Percentiles rank a stretch among this genome's conserved stretches.
Evolutionary conservation across 2,329 filamentous ascomycete genomes (phyloP).

Genomic region (Talaromyces sp.): DNA sequence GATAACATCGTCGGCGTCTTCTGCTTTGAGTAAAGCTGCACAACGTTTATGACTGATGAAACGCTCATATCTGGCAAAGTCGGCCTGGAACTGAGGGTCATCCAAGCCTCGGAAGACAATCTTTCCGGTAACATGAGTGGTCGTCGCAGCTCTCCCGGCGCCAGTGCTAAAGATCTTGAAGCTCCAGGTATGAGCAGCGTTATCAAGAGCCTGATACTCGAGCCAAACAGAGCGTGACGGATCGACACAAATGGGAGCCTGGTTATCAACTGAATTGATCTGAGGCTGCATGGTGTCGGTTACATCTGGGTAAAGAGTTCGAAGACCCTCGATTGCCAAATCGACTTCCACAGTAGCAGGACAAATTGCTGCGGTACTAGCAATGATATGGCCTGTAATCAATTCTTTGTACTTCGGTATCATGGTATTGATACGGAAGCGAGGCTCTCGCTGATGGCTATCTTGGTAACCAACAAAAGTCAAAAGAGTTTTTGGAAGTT

Average conservation of each 20-base stretch:
- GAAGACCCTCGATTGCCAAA: constrained; percentile 31
- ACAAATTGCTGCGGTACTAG: constrained; percentile 37
- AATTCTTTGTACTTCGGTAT: constrained; percentile 31
- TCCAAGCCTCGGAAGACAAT: constrained; percentile 24
- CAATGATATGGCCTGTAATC: constrained; percentile 41
- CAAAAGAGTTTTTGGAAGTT: constrained; percentile 16
- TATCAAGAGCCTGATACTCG: constrained; percentile 25
- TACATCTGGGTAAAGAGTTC: constrained; percentile 29
- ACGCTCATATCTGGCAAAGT: constrained; percentile 33
- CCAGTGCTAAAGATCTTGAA: constrained; percentile 27
- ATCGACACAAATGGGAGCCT: constrained; percentile 35
- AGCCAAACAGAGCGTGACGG: constrained; percentile 26
- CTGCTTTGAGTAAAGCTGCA: constrained; percentile 6
- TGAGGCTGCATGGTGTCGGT: constrained; percentile 26
- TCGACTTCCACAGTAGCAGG: constrained; percentile 42
- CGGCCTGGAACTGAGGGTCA: constrained; percentile 20
- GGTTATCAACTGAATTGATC: constrained; percentile 31
- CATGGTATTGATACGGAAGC: constrained; percentile 45
- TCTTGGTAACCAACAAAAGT: constrained; percentile 26
- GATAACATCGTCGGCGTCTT: constrained; percentile 21
- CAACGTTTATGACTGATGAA: constrained; percentile 34
- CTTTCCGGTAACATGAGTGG: constrained; percentile 27
- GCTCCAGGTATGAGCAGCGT: constrained; percentile 24
- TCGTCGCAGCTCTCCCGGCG: constrained; percentile 24
- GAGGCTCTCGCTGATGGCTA: constrained; percentile 10